phyloP scores from a whole-genome alignment of 2,329 filamentous ascomycete genomes.

The Cercospora sp. region DNA sequence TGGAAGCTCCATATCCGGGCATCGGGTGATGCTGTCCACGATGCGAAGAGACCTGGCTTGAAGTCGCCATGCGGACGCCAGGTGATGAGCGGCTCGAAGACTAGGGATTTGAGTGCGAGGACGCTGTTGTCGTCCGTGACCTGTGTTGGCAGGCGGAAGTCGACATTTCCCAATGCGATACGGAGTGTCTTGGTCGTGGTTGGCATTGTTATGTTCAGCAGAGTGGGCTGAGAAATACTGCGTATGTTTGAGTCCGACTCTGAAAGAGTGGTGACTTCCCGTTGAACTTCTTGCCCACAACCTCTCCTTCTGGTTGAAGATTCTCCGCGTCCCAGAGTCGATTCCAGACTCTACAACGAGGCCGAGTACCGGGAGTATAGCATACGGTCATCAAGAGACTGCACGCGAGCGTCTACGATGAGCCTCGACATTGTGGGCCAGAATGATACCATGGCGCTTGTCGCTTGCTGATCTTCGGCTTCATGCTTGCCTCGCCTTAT shows the following conservation, averaged over 20 bases:
- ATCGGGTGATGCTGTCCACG: slow-evolving; percentile 9
- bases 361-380: neutral
- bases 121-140: slow-evolving; percentile 22
- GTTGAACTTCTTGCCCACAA: neutral
- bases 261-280: too few relatives aligned
- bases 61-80: slow-evolving; percentile 15
- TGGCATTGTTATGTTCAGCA: slow-evolving; percentile 1
- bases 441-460: slow-evolving; percentile 8
- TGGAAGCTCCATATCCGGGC: slow-evolving; percentile 11
- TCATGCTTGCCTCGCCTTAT: neutral
- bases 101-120: slow-evolving; percentile 15
- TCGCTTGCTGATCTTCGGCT: slow-evolving; percentile 2
- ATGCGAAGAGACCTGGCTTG: slow-evolving; percentile 16
- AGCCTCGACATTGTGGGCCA: slow-evolving; percentile 1
- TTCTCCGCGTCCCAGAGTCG: neutral
- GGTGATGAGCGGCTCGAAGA: slow-evolving; percentile 14
- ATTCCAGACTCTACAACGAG: neutral
- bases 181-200: slow-evolving; percentile 8
- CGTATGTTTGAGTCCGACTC: neutral
- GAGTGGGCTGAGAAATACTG: neutral
- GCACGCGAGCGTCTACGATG: neutral
- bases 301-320: neutral
- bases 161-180: slow-evolving; percentile 18
- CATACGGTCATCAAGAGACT: neutral
- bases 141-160: slow-evolving; percentile 19